phyloP scores from a whole-genome alignment of 495 filamentous ascomycete species.

The Trichoderma gamsii region DNA sequence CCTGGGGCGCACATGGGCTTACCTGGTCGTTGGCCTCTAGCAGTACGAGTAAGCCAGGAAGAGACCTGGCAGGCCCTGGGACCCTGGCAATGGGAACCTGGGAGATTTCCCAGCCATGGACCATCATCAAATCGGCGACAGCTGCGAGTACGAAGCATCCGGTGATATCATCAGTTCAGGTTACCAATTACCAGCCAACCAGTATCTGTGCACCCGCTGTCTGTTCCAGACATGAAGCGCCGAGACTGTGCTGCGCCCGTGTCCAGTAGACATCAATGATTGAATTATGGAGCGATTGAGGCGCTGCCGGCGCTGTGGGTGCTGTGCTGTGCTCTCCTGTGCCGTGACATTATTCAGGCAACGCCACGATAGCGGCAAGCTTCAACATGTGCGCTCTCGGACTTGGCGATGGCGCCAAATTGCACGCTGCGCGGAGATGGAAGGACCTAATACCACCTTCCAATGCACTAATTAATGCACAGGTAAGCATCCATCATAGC shows the following conservation, averaged over 20 bases:
- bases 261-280: no score
- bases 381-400: background rate
- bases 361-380: background rate
- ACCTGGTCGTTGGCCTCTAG: constrained; percentile 1
- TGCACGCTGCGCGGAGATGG: background rate
- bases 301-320: no score
- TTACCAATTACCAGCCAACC: no score
- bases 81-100: background rate
- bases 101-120: background rate
- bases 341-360: no score
- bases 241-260: no score
- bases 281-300: no score
- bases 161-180: no score
- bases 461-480: constrained; percentile 3
- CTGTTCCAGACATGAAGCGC: no score
- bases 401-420: background rate
- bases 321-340: no score
- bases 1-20: background rate
- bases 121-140: background rate
- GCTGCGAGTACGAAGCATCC: background rate
- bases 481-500: background rate
- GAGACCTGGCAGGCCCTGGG: background rate
- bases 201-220: no score
- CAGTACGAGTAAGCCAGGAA: background rate
- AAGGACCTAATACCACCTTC: constrained; percentile 1